A percentile compares a stretch with the other conserved stretches of the same genome.
phyloP scores from a whole-genome alignment of 1,139 yeast species.

The Petasospora fabianii region DNA sequence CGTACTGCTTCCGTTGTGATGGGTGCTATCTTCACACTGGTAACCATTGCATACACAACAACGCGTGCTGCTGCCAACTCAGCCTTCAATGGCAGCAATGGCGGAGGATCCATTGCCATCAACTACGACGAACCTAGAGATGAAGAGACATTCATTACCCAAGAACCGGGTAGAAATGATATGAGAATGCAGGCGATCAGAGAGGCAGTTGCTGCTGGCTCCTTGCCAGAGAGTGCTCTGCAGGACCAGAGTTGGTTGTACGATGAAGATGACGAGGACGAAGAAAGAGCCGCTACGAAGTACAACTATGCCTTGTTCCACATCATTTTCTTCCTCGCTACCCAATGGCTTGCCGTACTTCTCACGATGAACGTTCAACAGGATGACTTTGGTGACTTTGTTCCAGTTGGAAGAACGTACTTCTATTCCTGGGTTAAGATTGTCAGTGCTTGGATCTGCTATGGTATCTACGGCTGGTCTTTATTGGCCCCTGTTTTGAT shows the following conservation, averaged over 20 bases:
- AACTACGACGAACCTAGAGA: slow-evolving; percentile 35
- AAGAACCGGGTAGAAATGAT: slow-evolving; percentile 61
- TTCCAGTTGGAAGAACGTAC: slow-evolving; percentile 96
- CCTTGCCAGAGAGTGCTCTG: slow-evolving; percentile 89
- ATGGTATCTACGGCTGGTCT: slow-evolving; percentile 83
- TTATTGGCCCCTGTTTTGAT: slow-evolving; percentile 82
- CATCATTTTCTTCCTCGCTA: slow-evolving; percentile 86
- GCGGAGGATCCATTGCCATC: slow-evolving; percentile 32
- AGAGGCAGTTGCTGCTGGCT: slow-evolving; percentile 93
- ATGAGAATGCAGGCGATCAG: slow-evolving; percentile 85
- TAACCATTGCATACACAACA: slow-evolving; percentile 95
- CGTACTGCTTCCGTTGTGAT: slow-evolving; percentile 83
- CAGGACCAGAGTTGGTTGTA: slow-evolving; percentile 62
- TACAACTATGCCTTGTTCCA: slow-evolving; percentile 91
- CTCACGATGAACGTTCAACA: slow-evolving; percentile 87
- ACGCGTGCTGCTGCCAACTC: slow-evolving; percentile 90
- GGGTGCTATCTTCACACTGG: slow-evolving; percentile 90
- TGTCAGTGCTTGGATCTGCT: slow-evolving; percentile 90
- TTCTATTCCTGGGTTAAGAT: slow-evolving; percentile 95
- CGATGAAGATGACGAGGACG: slow-evolving; percentile 40
- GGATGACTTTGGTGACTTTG: slow-evolving; percentile 82
- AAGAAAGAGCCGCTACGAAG: slow-evolving; percentile 61
- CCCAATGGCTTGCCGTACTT: slow-evolving; percentile 94
- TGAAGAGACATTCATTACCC: slow-evolving; percentile 38
- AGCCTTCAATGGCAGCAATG: slow-evolving; percentile 43